phyloP scores from a whole-genome alignment of 148 eudicot genomes.

The Nepenthes mirabilis region DNA sequence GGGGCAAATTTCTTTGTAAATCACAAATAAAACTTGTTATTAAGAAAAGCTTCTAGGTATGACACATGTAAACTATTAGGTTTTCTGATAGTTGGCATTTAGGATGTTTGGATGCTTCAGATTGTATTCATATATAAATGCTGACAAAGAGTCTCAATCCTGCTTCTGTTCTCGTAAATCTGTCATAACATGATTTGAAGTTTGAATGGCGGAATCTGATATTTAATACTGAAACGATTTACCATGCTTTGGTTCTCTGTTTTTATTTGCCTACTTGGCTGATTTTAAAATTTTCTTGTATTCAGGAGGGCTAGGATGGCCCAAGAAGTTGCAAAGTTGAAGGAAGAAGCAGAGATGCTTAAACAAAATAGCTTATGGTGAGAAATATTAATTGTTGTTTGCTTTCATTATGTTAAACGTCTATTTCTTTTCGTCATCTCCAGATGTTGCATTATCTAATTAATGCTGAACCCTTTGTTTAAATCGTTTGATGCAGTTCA shows the following conservation, averaged over 20 bases:
- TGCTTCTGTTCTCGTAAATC: no score
- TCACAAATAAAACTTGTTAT: background rate
- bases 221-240: no score
- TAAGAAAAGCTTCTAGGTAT: no score
- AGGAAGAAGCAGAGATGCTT: conserved; percentile 67
- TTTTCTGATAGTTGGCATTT: no score
- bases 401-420: background rate
- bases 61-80: no score
- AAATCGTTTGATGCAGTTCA: conserved; percentile 28
- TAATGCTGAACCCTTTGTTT: background rate
- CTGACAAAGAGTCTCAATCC: no score
- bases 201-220: no score
- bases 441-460: background rate
- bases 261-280: background rate
- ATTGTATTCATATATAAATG: no score
- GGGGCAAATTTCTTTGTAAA: background rate
- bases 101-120: no score
- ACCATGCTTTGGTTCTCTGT: background rate
- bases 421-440: no score
- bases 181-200: no score
- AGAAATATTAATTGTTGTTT: background rate
- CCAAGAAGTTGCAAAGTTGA: conserved; percentile 71
- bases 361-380: conserved; percentile 57
- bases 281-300: background rate
- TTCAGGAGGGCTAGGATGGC: conserved; percentile 95